Percentiles rank a stretch among this genome's conserved stretches.
These are phyloP conservation scores for Eucalyptus erythrocorys DNA, from an alignment of 345 rosid species.

Conservation along the genomic window DNA sequence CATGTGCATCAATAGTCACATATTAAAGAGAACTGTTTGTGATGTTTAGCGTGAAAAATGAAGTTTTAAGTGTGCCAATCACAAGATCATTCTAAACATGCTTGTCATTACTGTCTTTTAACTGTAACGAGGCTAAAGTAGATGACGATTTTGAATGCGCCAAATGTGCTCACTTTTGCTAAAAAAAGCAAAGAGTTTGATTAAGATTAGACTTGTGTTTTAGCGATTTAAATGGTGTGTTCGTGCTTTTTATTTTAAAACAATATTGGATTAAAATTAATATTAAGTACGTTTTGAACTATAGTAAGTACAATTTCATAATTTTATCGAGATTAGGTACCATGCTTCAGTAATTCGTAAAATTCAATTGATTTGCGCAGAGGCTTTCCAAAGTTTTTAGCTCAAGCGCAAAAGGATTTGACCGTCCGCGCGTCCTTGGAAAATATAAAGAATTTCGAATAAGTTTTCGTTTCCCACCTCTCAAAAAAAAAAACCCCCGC, in stretches of 20 bases:
- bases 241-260: not conserved
- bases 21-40: not conserved
- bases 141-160: rapidly evolving
- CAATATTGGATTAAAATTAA: not conserved
- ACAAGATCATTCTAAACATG: not conserved
- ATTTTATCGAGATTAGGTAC: not conserved
- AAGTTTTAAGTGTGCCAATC: not conserved
- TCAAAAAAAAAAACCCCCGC: not conserved
- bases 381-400: not conserved
- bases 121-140: not conserved
- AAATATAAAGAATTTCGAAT: not conserved
- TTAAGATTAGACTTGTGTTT: not conserved
- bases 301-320: not conserved
- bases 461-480: not conserved
- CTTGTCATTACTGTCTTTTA: not conserved
- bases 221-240: not conserved
- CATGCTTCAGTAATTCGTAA: not conserved
- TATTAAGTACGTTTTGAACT: not conserved
- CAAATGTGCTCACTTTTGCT: rapidly evolving
- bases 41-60: rapidly evolving
- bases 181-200: not conserved
- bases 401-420: not conserved
- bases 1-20: not conserved
- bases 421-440: not conserved
- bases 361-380: not conserved